Base-by-base conservation (phyloP, 345 rosid species). In the Stellera chamaejasme region DNA sequence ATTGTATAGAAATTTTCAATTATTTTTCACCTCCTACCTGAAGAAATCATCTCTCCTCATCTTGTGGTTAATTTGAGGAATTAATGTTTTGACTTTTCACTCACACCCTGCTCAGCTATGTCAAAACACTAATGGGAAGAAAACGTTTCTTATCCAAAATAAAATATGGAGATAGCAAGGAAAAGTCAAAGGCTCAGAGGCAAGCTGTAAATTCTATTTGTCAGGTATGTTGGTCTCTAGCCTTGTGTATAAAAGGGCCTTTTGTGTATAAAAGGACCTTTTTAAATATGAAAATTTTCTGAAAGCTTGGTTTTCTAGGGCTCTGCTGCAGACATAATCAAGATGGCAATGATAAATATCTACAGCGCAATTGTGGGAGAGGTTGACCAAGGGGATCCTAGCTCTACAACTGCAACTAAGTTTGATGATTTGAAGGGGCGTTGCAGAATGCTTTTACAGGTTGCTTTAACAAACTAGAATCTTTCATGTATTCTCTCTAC, bases 131-230 rank as follows among this genome's bases (percentile, higher is more conserved):
- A 16, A 82, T 64, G 74, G 99, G 94, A 79, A 81, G 99, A 77
- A 89, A 84, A 68, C 89, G 97, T 27, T 89, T 82, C 84, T 75
- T 89, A 79, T 86, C 97, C 10, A 93, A 93, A 72, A 89, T 93
- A 69, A 89, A 84, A 72, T 72, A 75, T 67, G 99, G 99, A 54
- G 78, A 79, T 70, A 75, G 61, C 60, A 72, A 82, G 71, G 97
- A 86, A 74, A 86, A 84, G 71, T 77, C 85, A 14, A 93, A 79
- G 75, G 99, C 97, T 72, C 93, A 87, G 75, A 84, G 99, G 65
- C 99, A 93, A 77, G 97, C 96, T 45, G 97, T 89, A 50, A 93
- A 93, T 73, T 93, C 99, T 66, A 80, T 93, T 67, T 89, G 97
- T 72, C 97, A 86, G 95, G 99, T 93, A 58, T 50, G 55, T 13